Percentiles rank a stretch among this genome's conserved stretches.
Evolutionary conservation across 148 eudicot species (phyloP).

Genomic region (Linanthus parryae): DNA sequence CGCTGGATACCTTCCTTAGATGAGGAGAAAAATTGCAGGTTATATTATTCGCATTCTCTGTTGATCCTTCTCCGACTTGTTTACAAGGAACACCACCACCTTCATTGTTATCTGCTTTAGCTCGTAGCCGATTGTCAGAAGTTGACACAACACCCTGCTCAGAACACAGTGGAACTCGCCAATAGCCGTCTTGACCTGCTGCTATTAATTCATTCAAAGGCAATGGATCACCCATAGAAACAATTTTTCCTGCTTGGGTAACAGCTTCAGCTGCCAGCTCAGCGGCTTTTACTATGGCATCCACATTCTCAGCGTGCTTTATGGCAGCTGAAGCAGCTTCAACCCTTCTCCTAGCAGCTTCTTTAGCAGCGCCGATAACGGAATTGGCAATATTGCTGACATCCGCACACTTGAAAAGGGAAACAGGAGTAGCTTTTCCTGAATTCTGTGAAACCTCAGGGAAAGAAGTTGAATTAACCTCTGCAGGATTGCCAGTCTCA

Average conservation of each 20-base stretch:
- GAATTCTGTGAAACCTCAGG: constrained; percentile 15
- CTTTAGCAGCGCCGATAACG: constrained; percentile 64
- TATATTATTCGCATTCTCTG: constrained; percentile 18
- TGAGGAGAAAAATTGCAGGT: constrained; percentile 11
- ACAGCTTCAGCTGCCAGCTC: constrained; percentile 94
- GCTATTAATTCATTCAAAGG: constrained; percentile 41
- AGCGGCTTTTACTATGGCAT: constrained; percentile 84
- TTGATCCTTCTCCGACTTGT: constrained; percentile 17
- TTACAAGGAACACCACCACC: constrained; percentile 16
- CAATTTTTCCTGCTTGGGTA: constrained; percentile 75
- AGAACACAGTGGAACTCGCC: constrained; percentile 37
- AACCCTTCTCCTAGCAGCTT: constrained; percentile 66
- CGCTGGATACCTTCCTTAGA: constrained; percentile 18
- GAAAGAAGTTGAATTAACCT: constrained; percentile 7
- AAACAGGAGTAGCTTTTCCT: constrained; percentile 41
- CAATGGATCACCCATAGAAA: constrained; percentile 66
- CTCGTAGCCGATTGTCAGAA: constrained; percentile 18
- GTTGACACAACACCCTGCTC: constrained; percentile 24
- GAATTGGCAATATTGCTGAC: constrained; percentile 31
- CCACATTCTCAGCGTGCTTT: constrained; percentile 80
- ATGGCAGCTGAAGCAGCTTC: constrained; percentile 92
- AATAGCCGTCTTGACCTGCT: constrained; percentile 68
- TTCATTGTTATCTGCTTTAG: constrained; percentile 12
- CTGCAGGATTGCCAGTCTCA: constrained; percentile 16
- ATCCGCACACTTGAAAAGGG: constrained; percentile 42